These are phyloP conservation scores for Mycotypha africana DNA, from an alignment of 371 early-diverging fungal genomes.

Conservation along the genomic window DNA sequence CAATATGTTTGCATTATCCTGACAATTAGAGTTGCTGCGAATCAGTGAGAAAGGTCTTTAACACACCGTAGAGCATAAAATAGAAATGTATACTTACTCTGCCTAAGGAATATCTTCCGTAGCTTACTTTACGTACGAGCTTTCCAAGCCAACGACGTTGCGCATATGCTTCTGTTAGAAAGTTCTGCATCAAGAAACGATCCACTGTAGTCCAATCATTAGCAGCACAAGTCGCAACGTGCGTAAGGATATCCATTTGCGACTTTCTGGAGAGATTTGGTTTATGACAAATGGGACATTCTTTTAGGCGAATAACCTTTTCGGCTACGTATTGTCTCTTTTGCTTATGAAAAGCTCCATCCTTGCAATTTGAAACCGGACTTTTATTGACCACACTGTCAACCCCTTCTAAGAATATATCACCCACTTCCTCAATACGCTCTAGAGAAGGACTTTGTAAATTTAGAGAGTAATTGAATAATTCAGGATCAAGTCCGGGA, in stretches of 20 bases:
- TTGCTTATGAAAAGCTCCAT: not conserved
- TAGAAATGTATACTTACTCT: conserved; percentile 38
- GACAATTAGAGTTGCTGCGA: too few species aligned
- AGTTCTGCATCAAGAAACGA: conserved; percentile 68
- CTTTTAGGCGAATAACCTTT: conserved; percentile 53
- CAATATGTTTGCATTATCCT: conserved; percentile 72
- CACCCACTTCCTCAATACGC: too few species aligned
- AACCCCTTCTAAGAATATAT: too few species aligned
- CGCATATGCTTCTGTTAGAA: conserved; percentile 71
- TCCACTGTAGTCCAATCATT: conserved; percentile 57
- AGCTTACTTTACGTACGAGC: conserved; percentile 66
- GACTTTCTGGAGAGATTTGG: conserved; percentile 46
- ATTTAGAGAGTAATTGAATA: not conserved
- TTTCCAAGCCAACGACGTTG: conserved; percentile 75
- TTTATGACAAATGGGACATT: conserved; percentile 72
- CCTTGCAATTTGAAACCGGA: not conserved
- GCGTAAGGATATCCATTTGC: conserved; percentile 73
- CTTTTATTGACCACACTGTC: too few species aligned
- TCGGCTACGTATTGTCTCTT: conserved; percentile 34
- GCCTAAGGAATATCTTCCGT: conserved; percentile 65
- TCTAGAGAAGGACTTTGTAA: too few species aligned
- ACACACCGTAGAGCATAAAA: too few species aligned
- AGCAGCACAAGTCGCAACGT: conserved; percentile 67
- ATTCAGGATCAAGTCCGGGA: not conserved
- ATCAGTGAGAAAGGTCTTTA: too few species aligned